A percentile compares a stretch with the other conserved stretches of the same genome.
Conservation (phyloP, 257 asterid species). For the Hygrophila difformis region DNA sequence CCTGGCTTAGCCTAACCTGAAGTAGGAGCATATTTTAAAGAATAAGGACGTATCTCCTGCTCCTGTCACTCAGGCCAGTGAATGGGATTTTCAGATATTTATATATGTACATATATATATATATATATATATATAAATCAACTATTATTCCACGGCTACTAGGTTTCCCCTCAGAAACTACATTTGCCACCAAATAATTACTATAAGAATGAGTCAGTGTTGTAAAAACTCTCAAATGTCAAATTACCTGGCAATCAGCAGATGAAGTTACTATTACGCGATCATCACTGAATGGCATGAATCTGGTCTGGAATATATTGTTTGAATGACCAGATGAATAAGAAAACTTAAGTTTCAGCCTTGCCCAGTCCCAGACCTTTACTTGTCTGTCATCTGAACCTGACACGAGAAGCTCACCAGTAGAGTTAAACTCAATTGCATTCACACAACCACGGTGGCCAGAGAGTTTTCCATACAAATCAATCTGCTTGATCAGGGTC, state of each 20-base stretch:
- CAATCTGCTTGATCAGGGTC: too few species aligned
- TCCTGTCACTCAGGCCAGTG: conserved; percentile 4
- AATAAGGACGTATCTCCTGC: too few species aligned
- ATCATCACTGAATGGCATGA: conserved; percentile 73
- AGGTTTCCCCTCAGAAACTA: background rate
- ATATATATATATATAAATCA: background rate
- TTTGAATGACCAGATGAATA: conserved; percentile 71
- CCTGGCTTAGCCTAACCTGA: conserved; percentile 71
- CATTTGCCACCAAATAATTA: background rate
- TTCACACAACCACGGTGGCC: too few species aligned
- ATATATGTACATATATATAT: too few species aligned
- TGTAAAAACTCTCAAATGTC: conserved; percentile 6
- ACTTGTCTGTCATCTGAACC: too few species aligned
- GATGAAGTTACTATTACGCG: conserved; percentile 56
- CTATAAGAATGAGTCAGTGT: conserved; percentile 2
- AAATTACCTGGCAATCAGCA: conserved; percentile 77
- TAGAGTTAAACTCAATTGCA: too few species aligned
- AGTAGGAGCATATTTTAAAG: conserved; percentile 8
- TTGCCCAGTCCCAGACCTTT: too few species aligned
- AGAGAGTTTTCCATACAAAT: too few species aligned
- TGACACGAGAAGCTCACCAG: too few species aligned
- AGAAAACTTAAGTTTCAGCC: conserved; percentile 36
- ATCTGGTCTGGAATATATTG: conserved; percentile 63
- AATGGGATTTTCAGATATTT: conserved; percentile 1
- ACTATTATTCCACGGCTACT: background rate